Base-by-base conservation (phyloP, 1,139 yeast species). In the Saccharomyces pastorianus region DNA sequence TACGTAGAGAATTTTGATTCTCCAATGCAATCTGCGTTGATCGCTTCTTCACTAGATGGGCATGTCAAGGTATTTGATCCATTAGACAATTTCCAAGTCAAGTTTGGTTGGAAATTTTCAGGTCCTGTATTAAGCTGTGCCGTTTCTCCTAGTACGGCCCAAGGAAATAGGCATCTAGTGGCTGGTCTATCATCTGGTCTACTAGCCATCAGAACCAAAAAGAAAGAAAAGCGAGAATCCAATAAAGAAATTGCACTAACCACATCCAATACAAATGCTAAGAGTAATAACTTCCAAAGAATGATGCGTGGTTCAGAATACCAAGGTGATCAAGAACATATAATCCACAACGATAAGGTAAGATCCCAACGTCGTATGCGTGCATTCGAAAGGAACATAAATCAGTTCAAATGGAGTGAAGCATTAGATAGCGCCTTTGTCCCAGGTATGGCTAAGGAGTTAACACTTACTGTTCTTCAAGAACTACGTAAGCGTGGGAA, bases 31-130 rank as follows among this genome's bases (percentile, higher is more conserved):
- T 77, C 84, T 51, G 95, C 96, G 9, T 75, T 93, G 52, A 72
- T 93, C 51, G 97, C 96, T 7, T 97, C 98, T 25, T 91, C 97
- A 0, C 76, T 93, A 57, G 99, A 93, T 71, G 99, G 99, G 17
- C 99, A 93, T 70, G 96, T 93, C 56, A 93, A 93, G 71, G 90
- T 91, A 49, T 88, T 93, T 69, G 98, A 91, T 71, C 82, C 88
- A 38, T 74, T 82, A 41, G 77, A 85, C 27, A 75, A 85, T 50
- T 93, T 95, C 91, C 87, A 86, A 58, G 96, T 91, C 59, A 88
- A 86, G 68, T 93, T 90, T 70, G 98, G 98, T 47, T 93, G 98
- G 98, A 93, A 91, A 71, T 91, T 87, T 66, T 96, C 96, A 46
- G 90, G 95, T 14, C 95, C 96, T 46, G 96, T 93, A 0, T 76